A percentile compares a stretch with the other conserved stretches of the same genome.
phyloP scores from a whole-genome alignment of 805 yeast species.

The Vanderwaltozyma yarrowii region DNA sequence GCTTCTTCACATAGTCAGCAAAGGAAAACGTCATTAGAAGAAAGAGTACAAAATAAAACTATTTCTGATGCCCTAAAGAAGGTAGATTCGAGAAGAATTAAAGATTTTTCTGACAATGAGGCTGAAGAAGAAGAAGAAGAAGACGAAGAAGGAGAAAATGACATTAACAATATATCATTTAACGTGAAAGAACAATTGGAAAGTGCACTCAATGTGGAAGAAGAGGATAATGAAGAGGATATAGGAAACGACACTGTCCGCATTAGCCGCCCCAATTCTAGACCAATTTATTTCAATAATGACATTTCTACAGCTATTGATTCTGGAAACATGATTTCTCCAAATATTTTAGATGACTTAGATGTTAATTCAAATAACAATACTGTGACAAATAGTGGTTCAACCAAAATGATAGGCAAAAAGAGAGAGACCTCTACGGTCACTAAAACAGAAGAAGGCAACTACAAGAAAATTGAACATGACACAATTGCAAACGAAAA shows the following conservation, averaged over 20 bases:
- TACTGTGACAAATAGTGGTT: no score
- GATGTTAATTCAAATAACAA: no score
- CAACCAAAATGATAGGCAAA: no score
- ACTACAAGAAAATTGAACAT: neutral
- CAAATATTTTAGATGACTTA: no score
- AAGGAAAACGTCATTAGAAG: conserved; percentile 4
- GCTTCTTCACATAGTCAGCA: neutral
- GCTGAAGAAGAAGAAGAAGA: neutral
- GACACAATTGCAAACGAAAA: neutral
- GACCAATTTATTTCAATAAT: no score
- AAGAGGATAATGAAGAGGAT: conserved; percentile 1
- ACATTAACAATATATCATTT: no score
- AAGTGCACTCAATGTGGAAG: neutral
- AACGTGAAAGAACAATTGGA: neutral
- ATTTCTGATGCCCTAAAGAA: neutral
- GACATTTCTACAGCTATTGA: neutral
- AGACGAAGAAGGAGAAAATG: neutral
- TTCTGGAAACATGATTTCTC: neutral
- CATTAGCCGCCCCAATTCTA: neutral
- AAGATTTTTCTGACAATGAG: conserved; percentile 15
- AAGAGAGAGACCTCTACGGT: neutral
- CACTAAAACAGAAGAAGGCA: neutral
- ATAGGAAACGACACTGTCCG: conserved; percentile 3
- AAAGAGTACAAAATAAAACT: conserved; percentile 1
- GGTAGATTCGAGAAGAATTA: conserved; percentile 11